These are phyloP conservation scores for Edaphochlamys debaryana DNA, from an alignment of 139 green algal genomes.

Conservation along the genomic window DNA sequence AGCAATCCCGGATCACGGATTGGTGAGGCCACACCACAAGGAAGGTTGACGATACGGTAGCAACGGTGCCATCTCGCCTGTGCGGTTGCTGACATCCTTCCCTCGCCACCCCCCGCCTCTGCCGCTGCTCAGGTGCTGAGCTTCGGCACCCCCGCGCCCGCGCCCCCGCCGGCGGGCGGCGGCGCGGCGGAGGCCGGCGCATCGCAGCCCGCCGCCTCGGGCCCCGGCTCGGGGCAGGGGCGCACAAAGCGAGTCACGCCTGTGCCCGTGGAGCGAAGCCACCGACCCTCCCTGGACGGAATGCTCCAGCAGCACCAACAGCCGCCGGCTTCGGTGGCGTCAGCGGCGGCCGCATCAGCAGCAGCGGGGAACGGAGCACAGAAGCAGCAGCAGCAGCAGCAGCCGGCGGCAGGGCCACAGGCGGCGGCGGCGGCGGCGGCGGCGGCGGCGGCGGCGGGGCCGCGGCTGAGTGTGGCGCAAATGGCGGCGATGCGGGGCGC, in stretches of 20 bases:
- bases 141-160: constrained; percentile 11
- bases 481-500: constrained; percentile 30
- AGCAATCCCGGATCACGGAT: too few relatives aligned
- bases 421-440: not conserved
- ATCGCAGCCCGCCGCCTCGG: too few relatives aligned
- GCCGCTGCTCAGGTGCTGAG: constrained; percentile 29
- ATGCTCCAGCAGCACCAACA: not conserved
- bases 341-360: not conserved
- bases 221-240: too few relatives aligned
- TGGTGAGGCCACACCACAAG: too few relatives aligned
- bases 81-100: too few relatives aligned
- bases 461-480: constrained; percentile 14
- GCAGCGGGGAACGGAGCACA: too few relatives aligned
- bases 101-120: too few relatives aligned
- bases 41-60: too few relatives aligned
- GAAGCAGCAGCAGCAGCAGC: not conserved
- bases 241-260: constrained; percentile 6
- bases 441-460: not conserved
- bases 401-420: not conserved
- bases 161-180: not conserved
- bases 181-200: not conserved
- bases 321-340: not conserved
- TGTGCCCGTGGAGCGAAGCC: not conserved
- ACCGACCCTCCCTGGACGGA: not conserved
- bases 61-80: too few relatives aligned